A percentile compares a stretch with the other conserved stretches of the same genome.
phyloP scores from a whole-genome alignment of 139 green algal species.

The Gonium pectorale region DNA sequence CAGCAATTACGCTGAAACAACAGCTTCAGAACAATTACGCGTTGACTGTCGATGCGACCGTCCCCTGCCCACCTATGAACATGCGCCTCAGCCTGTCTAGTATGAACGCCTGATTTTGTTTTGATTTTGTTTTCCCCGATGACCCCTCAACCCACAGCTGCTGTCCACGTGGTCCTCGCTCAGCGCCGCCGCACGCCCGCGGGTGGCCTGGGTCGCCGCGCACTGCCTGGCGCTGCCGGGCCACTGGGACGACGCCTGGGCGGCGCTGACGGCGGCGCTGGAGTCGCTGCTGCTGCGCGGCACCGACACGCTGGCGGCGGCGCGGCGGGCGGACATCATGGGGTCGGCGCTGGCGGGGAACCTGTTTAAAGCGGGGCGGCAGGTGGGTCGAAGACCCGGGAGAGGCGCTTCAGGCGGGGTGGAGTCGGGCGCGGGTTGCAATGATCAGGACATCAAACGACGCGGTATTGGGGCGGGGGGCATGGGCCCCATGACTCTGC shows the following conservation, averaged over 20 bases:
- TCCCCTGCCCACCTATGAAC: too few species aligned
- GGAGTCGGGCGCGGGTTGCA: too few species aligned
- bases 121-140: too few species aligned
- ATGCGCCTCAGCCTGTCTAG: too few species aligned
- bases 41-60: too few species aligned
- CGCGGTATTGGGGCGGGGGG: too few species aligned
- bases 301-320: conserved; percentile 4
- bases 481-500: too few species aligned
- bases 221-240: conserved; percentile 59
- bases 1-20: too few species aligned
- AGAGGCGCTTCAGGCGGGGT: background rate
- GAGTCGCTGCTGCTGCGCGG: conserved; percentile 16
- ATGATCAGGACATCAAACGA: too few species aligned
- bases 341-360: conserved; percentile 45
- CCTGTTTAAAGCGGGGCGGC: conserved; percentile 47
- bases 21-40: too few species aligned
- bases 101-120: background rate
- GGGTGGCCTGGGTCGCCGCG: conserved; percentile 70
- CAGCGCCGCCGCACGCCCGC: conserved; percentile 57
- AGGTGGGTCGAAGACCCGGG: conserved; percentile 12
- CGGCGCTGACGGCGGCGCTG: conserved; percentile 34
- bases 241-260: conserved; percentile 55
- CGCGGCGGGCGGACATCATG: conserved; percentile 33
- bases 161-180: conserved; percentile 65
- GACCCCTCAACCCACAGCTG: conserved; percentile 61